These are phyloP conservation scores for Pseudozyma hubeiensis DNA, from an alignment of 1,284 basidiomycete genomes.

Conservation along the genomic window DNA sequence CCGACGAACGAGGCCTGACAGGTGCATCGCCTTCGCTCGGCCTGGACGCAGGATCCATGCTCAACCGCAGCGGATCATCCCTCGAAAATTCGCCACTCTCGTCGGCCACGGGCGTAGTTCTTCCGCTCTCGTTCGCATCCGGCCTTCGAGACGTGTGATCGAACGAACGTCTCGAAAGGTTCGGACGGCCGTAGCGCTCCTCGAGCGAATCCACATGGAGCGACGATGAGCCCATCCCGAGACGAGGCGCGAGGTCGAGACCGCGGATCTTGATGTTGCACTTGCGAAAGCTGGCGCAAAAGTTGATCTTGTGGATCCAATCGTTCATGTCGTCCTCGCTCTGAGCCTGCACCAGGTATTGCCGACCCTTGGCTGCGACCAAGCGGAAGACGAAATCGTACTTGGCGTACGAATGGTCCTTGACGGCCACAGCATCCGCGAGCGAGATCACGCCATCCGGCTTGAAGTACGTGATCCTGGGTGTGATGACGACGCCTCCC, in stretches of 20 bases:
- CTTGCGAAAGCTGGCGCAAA: constrained; percentile 90
- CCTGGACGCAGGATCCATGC: constrained; percentile 20
- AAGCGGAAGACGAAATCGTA: constrained; percentile 82
- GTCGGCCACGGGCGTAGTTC: constrained; percentile 26
- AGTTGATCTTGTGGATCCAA: constrained; percentile 94
- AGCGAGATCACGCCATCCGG: constrained; percentile 89
- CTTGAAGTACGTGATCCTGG: constrained; percentile 76
- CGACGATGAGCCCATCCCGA: constrained; percentile 43
- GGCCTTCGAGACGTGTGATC: constrained; percentile 15
- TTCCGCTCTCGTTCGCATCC: constrained; percentile 25
- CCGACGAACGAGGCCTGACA: constrained; percentile 38
- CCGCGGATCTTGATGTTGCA: constrained; percentile 86
- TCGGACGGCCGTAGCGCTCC: constrained; percentile 17
- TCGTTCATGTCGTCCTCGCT: constrained; percentile 83
- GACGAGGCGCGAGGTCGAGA: constrained; percentile 52
- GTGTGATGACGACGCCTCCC: constrained; percentile 70
- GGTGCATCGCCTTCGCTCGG: constrained; percentile 23
- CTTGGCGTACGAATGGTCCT: constrained; percentile 70
- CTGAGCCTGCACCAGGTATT: constrained; percentile 82
- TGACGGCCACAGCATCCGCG: constrained; percentile 60
- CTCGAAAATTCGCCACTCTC: constrained; percentile 28
- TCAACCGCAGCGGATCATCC: constrained; percentile 8
- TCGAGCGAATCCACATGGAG: constrained; percentile 59
- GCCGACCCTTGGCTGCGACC: constrained; percentile 74
- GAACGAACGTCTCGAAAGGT: constrained; percentile 22